These are phyloP conservation scores for Eudorina sp. DNA, from an alignment of 139 green algal genomes.

Conservation along the genomic window DNA sequence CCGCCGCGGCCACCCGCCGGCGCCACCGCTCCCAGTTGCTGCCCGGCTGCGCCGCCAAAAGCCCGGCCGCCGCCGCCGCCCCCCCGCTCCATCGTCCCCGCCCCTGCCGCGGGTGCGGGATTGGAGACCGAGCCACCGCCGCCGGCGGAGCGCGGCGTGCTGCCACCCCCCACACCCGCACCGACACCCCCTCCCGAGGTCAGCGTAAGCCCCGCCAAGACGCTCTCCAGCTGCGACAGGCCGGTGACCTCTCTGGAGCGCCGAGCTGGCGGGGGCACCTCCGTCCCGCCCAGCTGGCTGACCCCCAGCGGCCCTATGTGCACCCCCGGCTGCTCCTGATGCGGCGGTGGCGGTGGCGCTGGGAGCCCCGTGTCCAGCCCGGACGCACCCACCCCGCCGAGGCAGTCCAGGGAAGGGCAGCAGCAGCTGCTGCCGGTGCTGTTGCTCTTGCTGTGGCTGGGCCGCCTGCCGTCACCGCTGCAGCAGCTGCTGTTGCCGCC, in stretches of 20 bases:
- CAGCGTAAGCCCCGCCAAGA: neutral
- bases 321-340: neutral
- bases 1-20: neutral
- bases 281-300: neutral
- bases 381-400: neutral
- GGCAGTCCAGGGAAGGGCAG: neutral
- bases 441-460: constrained; percentile 34
- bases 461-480: neutral
- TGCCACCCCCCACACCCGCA: neutral
- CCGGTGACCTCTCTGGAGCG: neutral
- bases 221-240: neutral
- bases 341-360: neutral
- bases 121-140: neutral
- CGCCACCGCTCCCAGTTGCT: too few species aligned
- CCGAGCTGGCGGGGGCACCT: constrained; percentile 34
- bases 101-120: neutral
- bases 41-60: neutral
- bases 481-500: neutral
- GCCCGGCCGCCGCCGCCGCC: neutral
- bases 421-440: constrained; percentile 15
- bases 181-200: neutral
- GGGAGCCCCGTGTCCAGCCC: neutral
- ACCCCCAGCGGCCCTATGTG: neutral
- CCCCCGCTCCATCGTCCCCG: too few species aligned
- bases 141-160: neutral